Percentiles rank a stretch among this genome's conserved stretches.
These are phyloP conservation scores for Penicillium roqueforti DNA, from an alignment of 495 filamentous ascomycete genomes.

Conservation along the genomic window DNA sequence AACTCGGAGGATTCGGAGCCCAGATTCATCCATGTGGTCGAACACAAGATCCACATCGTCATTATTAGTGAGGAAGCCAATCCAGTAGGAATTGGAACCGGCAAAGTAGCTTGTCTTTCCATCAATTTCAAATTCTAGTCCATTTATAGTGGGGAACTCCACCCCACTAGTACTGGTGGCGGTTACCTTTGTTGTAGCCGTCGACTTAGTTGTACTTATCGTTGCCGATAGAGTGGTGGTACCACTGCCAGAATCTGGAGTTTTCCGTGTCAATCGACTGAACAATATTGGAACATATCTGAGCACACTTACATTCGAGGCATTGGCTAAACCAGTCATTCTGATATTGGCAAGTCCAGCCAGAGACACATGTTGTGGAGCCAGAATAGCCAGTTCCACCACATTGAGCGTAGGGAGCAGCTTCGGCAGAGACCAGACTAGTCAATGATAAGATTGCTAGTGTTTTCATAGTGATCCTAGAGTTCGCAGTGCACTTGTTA, in stretches of 20 bases:
- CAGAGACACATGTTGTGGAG: slow-evolving; percentile 25
- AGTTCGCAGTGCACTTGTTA: not conserved
- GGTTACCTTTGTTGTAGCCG: slow-evolving; percentile 8
- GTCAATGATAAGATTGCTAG: slow-evolving; percentile 15
- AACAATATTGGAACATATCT: not conserved
- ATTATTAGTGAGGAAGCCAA: slow-evolving; percentile 61
- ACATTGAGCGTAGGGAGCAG: slow-evolving; percentile 33
- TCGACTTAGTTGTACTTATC: slow-evolving; percentile 6
- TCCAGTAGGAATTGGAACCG: slow-evolving; percentile 74
- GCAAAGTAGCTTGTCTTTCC: slow-evolving; percentile 59
- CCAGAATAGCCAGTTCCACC: slow-evolving; percentile 31
- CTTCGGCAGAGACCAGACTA: slow-evolving; percentile 24
- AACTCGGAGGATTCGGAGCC: slow-evolving; percentile 63
- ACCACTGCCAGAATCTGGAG: not conserved
- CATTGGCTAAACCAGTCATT: slow-evolving; percentile 42
- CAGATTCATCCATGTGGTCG: slow-evolving; percentile 45
- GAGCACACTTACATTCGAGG: slow-evolving; percentile 17
- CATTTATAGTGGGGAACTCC: slow-evolving; percentile 49
- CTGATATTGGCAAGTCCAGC: slow-evolving; percentile 29
- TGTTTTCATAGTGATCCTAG: slow-evolving; percentile 2
- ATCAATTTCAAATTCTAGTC: slow-evolving; percentile 58
- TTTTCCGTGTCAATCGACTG: not conserved
- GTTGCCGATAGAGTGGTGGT: slow-evolving; percentile 3
- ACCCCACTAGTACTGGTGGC: slow-evolving; percentile 16
- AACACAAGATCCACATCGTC: slow-evolving; percentile 60